A percentile compares a stretch with the other conserved stretches of the same genome.
Conservation (phyloP, 1,284 basidiomycete genomes). For the Macrocystidia cucumis region DNA sequence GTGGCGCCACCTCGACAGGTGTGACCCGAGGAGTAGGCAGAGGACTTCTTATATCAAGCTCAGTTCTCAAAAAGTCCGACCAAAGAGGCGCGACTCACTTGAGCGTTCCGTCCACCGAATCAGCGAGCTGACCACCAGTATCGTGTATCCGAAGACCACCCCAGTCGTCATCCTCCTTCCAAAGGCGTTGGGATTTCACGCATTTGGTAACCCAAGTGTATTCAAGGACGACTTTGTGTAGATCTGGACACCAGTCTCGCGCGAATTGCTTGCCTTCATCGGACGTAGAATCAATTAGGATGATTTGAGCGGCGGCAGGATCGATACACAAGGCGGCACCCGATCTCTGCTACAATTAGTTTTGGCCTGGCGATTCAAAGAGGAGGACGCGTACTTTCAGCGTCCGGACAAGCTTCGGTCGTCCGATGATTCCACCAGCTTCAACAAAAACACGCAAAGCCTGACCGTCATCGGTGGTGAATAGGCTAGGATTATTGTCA, state of each 20-base stretch:
- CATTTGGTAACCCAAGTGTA: constrained; percentile 36
- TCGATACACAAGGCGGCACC: constrained; percentile 43
- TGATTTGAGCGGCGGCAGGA: constrained; percentile 40
- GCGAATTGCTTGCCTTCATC: constrained; percentile 44
- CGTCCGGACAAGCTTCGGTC: constrained; percentile 41
- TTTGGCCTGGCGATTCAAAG: neutral
- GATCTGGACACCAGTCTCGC: constrained; percentile 45
- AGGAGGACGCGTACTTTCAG: constrained; percentile 34
- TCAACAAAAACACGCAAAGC: constrained; percentile 36
- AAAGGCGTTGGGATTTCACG: constrained; percentile 28
- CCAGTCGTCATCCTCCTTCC: constrained; percentile 45
- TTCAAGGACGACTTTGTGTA: constrained; percentile 39
- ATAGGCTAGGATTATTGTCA: constrained; percentile 13
- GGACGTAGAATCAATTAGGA: constrained; percentile 47
- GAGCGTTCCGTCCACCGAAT: constrained; percentile 21
- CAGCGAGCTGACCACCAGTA: constrained; percentile 33
- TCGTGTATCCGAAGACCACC: constrained; percentile 41
- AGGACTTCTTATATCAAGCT: constrained; percentile 33
- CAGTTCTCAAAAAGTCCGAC: constrained; percentile 10
- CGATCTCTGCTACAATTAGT: constrained; percentile 28
- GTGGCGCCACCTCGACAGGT: constrained; percentile 27
- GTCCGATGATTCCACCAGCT: constrained; percentile 36
- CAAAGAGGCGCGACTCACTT: constrained; percentile 11
- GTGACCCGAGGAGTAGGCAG: constrained; percentile 56
- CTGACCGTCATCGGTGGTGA: constrained; percentile 20